Percentiles rank a stretch among this genome's conserved stretches.
Evolutionary conservation across 148 eudicot genomes (phyloP).

Genomic region (Beta vulgaris): DNA sequence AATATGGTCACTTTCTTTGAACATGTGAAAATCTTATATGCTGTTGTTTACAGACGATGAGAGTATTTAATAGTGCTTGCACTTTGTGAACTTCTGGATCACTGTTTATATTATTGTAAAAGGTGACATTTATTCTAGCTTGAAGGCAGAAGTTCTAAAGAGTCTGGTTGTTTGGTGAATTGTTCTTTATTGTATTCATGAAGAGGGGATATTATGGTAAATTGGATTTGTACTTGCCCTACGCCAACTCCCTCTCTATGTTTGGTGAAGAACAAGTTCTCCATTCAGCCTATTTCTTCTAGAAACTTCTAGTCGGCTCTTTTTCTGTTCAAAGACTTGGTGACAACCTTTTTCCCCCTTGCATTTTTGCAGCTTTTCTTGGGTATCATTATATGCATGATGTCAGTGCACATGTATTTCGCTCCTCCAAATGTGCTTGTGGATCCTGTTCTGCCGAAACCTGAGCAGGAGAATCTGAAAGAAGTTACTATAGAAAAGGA

Average conservation of each 20-base stretch:
- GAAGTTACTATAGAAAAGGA: constrained; percentile 63
- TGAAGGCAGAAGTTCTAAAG: background rate
- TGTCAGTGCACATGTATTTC: constrained; percentile 93
- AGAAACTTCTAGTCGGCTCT: background rate
- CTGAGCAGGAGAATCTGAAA: constrained; percentile 38
- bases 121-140: background rate
- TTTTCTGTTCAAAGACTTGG: background rate
- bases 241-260: too few relatives aligned
- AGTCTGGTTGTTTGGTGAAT: too few relatives aligned
- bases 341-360: background rate
- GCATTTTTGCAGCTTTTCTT: constrained; percentile 74
- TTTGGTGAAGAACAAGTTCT: too few relatives aligned
- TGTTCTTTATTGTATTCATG: too few relatives aligned
- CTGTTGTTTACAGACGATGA: background rate
- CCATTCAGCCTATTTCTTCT: too few relatives aligned
- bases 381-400: constrained; percentile 93
- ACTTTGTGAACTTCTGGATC: background rate
- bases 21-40: background rate
- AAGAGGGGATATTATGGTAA: too few relatives aligned
- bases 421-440: constrained; percentile 81
- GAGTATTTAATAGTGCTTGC: background rate
- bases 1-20: background rate
- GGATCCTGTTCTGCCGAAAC: constrained; percentile 52
- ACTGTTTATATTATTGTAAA: background rate
- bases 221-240: too few relatives aligned